Evolutionary conservation across 768 basidiomycete species (phyloP), one percentile per base, ranked within the genome.

Genomic region (Cystofilobasidium bisporidii): DNA sequence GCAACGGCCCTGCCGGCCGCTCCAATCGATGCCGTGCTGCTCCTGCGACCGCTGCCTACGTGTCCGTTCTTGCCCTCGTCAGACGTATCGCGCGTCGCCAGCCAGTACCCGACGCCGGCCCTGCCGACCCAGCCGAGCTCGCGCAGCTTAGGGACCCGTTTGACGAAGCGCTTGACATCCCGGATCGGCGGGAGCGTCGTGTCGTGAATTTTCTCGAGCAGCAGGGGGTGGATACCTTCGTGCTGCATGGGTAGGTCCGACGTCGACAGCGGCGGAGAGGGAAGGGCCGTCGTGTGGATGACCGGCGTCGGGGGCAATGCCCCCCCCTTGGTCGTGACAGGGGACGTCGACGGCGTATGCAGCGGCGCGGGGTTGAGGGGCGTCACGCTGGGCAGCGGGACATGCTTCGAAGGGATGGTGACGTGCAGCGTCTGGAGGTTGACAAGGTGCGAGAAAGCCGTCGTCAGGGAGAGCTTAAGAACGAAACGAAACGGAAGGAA

Each of bases 61-160:
- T 50, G 28, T n/a, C 38, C 32, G 24, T 22, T 38, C 14, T 28
- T n/a, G 14, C 26, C 33, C 0, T 24, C 48, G 45, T 36, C 47
- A 9, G 38, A 36, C 40, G 24, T 14, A 20, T 48, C 45, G 18
- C 61, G 61, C n/a, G 40, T 18, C 12, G 50, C 48, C 28, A 67
- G 24, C 66, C 66, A 67, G 59, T 61, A 47, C 1, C 66, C 66
- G 2, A 67, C 40, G 9, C 66, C 66, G 6, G 32, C 55, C n/a
- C 66, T 50, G 18, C 66, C 66, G 41, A 67, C 60, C 66, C 66
- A 67, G 30, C 66, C 66, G 61, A 67, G 66, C 53, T 67, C 66
- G 38, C 28, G 32, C 36, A 67, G 59, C 6, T 36, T 32, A 20
- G 66, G 66, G 14, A 67, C 36, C 4, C 66, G 60, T 8, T 59